Base-by-base conservation (phyloP, 495 filamentous ascomycete species). In the Aspergillus biplanus region DNA sequence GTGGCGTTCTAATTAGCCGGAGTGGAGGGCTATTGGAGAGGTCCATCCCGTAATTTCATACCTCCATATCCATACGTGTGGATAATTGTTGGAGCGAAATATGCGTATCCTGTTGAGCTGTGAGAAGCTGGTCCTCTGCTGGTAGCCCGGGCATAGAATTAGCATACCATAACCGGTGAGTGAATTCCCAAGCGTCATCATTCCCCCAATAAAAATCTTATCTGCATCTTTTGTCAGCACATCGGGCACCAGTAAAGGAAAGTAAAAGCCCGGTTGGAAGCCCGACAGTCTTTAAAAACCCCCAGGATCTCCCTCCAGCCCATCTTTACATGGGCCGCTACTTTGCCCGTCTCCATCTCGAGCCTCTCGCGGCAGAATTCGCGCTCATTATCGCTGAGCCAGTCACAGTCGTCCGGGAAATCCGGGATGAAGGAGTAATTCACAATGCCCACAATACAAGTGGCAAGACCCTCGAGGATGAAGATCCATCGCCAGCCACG, bases 401-500 rank as follows among this genome's bases (percentile, higher is more conserved):
- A 84, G 52, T 75, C 74, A 15, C 76, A 77, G 39, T 82, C 78
- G 64, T 84, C 82, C 0, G 83, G 84, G 68, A 97, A 97, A 63
- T 88, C 86, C 0, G 92, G 90, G 32, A 97, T 82, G 6, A 88
- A 68, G 72, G 95, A 97, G 80, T 89, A 90, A 71, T 90, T 89
- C 15, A 85, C 39, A 33, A 93, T 62, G 0, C 89, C 86, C 9
- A 95, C 76, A 33, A 91, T 65, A 54, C 82, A 83, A 3, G 93
- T 96, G 27, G 93, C 69, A 1, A 80, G 42, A 11, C 94, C 94
- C 76, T 97, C 93, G 27, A 87, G 69, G 64, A 85, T 77, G 42
- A 85, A 87, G 50, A 87, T 82, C 94, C 94, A 97, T 37, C 93
- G 82, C 94, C 94, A 98, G 33, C 92, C 94, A 2, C 69, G 65